Conservation (phyloP, 2,329 filamentous ascomycete genomes). For the Sporothrix phasma region DNA sequence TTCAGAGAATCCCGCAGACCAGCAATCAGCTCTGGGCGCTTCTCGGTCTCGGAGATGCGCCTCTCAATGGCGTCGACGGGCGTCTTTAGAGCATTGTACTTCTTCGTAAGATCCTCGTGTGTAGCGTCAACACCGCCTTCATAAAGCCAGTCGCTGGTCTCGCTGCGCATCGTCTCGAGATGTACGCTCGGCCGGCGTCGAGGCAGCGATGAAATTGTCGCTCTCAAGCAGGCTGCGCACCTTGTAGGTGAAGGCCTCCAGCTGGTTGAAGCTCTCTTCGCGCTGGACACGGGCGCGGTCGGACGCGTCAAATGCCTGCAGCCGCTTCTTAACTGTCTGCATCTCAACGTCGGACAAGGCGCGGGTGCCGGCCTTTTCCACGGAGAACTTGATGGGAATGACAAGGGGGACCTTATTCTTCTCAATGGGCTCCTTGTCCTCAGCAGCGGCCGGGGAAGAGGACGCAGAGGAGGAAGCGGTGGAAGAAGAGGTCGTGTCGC, state of each 20-base stretch:
- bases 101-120: slow-evolving; percentile 63
- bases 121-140: slow-evolving; percentile 69
- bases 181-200: slow-evolving; percentile 58
- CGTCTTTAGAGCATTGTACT: slow-evolving; percentile 65
- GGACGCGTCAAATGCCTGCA: slow-evolving; percentile 76
- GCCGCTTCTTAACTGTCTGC: slow-evolving; percentile 52
- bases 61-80: slow-evolving; percentile 69
- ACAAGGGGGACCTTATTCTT: slow-evolving; percentile 49
- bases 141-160: slow-evolving; percentile 82
- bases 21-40: slow-evolving; percentile 61
- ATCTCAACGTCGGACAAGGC: slow-evolving; percentile 40
- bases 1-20: slow-evolving; percentile 60
- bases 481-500: slow-evolving; percentile 27
- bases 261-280: slow-evolving; percentile 80
- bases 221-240: slow-evolving; percentile 73
- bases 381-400: slow-evolving; percentile 41
- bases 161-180: slow-evolving; percentile 59
- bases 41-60: slow-evolving; percentile 60
- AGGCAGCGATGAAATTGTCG: slow-evolving; percentile 60
- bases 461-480: slow-evolving; percentile 13
- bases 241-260: slow-evolving; percentile 91
- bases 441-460: slow-evolving; percentile 6
- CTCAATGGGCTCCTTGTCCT: slow-evolving; percentile 36
- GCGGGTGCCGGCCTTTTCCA: slow-evolving; percentile 42
- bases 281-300: slow-evolving; percentile 66